Evolutionary conservation across 768 basidiomycete species (phyloP), one percentile per base, ranked within the genome.

Genomic region (Mycena galericulata): DNA sequence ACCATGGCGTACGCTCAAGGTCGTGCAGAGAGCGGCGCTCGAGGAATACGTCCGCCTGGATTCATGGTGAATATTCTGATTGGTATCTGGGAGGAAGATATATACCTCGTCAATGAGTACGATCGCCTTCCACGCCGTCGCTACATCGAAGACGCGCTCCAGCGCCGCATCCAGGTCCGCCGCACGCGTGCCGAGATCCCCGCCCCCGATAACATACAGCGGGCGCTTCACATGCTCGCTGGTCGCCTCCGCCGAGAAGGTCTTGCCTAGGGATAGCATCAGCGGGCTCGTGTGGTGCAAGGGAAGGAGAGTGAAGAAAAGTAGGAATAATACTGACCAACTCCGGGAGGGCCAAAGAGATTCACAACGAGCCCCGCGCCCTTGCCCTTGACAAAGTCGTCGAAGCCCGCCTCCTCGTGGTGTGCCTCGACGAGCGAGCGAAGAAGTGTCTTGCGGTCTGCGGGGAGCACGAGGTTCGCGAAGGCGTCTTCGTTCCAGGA

Each of bases 1-100:
- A 92, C 90, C 86, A 92, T 90, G 1, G 90, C 90, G 70, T 92
- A 14, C 90, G 83, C 72, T 89, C 84, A 15, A 91, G 74, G 72
- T 91, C 87, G 62, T 90, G 87, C 41, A 90, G 79, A 4, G 88
- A 88, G 8, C 90, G 86, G 74, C 88, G 87, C 72, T 92, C 90
- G 32, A 92, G 82, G 85, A 91, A 92, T 5, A 92, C 90, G 76
- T 92, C 90, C 6, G 90, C 89, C 79, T 83, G 27, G 22, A 45
- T 62, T 22, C 32, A 18, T 26, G 17, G 55, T 79, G 43, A 67
- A 46, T n/a, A 45, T 45, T 24, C n/a, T 26, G 22, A 43, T 45
- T n/a, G 29, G 26, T 18, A 17, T 22, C 5, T 8, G 43, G 24
- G 27, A 36, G 18, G 58, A 49, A 18, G 12, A 26, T 2, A 61